These are phyloP conservation scores for Erythrobasidium hasegawianum DNA, from an alignment of 1,284 basidiomycete species.

Conservation along the genomic window DNA sequence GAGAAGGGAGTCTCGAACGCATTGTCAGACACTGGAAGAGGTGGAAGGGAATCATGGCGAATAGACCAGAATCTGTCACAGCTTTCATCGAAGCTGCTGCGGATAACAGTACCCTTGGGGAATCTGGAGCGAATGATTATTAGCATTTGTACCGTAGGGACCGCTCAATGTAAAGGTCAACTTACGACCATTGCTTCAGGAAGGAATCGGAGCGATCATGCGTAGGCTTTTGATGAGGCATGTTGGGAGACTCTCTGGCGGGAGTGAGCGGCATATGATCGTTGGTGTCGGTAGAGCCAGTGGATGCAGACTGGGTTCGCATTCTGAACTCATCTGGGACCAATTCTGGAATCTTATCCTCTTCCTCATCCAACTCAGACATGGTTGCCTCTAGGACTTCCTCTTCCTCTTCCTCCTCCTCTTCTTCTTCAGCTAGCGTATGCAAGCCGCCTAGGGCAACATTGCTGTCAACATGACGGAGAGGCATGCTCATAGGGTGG, in stretches of 20 bases:
- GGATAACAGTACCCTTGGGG: constrained; percentile 34
- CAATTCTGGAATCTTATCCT: constrained; percentile 33
- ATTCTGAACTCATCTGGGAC: constrained; percentile 22
- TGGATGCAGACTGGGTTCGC: constrained; percentile 25
- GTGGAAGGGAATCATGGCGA: constrained; percentile 15
- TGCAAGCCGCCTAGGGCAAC: constrained; percentile 37
- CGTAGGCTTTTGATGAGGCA: constrained; percentile 8
- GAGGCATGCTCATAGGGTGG: constrained; percentile 30
- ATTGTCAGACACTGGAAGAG: constrained; percentile 11
- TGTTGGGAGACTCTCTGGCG: constrained; percentile 5
- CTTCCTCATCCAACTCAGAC: constrained; percentile 18
- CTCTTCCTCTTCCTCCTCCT: constrained; percentile 41
- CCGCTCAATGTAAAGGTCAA: background rate
- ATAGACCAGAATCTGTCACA: constrained; percentile 26
- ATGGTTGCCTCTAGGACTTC: constrained; percentile 10
- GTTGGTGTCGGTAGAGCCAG: constrained; percentile 16
- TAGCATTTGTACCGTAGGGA: background rate
- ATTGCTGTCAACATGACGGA: constrained; percentile 16
- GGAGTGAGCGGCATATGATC: constrained; percentile 32
- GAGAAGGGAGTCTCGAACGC: constrained; percentile 31
- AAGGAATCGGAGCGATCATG: constrained; percentile 34
- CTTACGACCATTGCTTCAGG: constrained; percentile 34
- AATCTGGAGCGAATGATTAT: constrained; percentile 6
- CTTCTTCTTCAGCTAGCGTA: constrained; percentile 45
- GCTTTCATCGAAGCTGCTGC: constrained; percentile 5